These are phyloP conservation scores for Tagetes patula DNA, from an alignment of 129 eudicot species.

Conservation along the genomic window DNA sequence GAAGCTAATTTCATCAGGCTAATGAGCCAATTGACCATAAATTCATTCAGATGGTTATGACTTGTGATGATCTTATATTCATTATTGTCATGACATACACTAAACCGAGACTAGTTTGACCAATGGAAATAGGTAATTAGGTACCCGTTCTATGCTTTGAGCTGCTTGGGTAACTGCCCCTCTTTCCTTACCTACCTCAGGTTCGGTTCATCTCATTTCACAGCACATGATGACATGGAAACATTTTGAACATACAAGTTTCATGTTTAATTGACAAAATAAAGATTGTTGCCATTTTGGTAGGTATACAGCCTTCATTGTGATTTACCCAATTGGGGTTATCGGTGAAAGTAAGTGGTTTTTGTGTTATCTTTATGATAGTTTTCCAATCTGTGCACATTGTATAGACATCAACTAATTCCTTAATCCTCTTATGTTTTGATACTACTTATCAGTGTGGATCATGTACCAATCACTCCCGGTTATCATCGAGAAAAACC, in stretches of 20 bases:
- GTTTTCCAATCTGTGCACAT: neutral
- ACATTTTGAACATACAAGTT: slow-evolving; percentile 13
- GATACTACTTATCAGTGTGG: slow-evolving; percentile 63
- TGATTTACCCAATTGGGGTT: slow-evolving; percentile 79
- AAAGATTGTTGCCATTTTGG: slow-evolving; percentile 14
- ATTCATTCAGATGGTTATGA: neutral
- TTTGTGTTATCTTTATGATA: neutral
- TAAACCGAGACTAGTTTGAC: slow-evolving; percentile 7
- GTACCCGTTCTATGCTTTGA: slow-evolving; percentile 75
- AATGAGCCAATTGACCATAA: neutral
- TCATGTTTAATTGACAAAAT: slow-evolving; percentile 2
- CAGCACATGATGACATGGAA: neutral
- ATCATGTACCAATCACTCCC: slow-evolving; percentile 92
- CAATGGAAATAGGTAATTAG: slow-evolving; percentile 59
- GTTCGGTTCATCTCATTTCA: slow-evolving; percentile 38
- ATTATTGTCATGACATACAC: neutral
- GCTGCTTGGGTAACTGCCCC: slow-evolving; percentile 64
- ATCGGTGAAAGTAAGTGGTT: slow-evolving; percentile 77
- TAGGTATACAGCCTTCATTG: slow-evolving; percentile 89
- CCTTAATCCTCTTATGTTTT: neutral
- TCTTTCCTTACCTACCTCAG: slow-evolving; percentile 71
- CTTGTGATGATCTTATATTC: slow-evolving; percentile 10
- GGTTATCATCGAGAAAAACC: slow-evolving; percentile 56
- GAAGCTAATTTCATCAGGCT: neutral
- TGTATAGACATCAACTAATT: slow-evolving; percentile 5